phyloP scores from a whole-genome alignment of 306 rosid genomes.

The Begonia fuchsioides region DNA sequence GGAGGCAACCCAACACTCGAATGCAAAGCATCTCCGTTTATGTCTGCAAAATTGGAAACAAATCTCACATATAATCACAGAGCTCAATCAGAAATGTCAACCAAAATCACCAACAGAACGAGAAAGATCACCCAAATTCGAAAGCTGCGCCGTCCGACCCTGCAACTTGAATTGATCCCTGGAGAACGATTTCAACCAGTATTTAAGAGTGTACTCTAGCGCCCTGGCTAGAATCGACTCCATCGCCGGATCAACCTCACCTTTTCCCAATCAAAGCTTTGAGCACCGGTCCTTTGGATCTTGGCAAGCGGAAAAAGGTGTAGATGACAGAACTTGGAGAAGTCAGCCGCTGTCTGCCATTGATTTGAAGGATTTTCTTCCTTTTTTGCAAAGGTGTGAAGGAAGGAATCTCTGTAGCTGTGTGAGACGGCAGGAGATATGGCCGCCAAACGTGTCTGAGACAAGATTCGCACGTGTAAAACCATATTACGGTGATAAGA shows the following conservation, averaged over 20 bases:
- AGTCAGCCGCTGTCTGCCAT: not conserved
- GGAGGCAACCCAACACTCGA: conserved; percentile 84
- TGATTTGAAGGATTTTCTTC: conserved; percentile 2
- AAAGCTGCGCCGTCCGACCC: conserved; percentile 73
- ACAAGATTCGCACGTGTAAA: not conserved
- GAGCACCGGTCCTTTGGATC: conserved; percentile 1
- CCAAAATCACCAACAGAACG: not conserved
- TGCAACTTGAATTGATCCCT: conserved; percentile 87
- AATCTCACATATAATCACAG: conserved; percentile 1
- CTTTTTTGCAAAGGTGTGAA: not conserved
- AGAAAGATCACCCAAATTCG: conserved; percentile 48
- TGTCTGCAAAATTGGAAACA: conserved; percentile 32
- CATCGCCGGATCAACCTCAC: conserved; percentile 21
- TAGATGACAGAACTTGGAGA: too few species aligned
- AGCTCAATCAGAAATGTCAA: not conserved
- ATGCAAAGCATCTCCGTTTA: conserved; percentile 88
- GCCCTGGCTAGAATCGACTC: conserved; percentile 80
- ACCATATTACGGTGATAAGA: not conserved
- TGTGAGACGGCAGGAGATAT: conserved; percentile 1
- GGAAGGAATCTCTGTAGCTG: conserved; percentile 9
- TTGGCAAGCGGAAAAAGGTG: not conserved
- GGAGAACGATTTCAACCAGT: conserved; percentile 87
- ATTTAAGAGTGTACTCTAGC: conserved; percentile 85
- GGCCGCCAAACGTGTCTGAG: conserved; percentile 6
- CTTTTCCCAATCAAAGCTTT: conserved; percentile 1